Base-by-base conservation (phyloP, 2,329 filamentous ascomycete genomes). In the Alternaria tenuissima region DNA sequence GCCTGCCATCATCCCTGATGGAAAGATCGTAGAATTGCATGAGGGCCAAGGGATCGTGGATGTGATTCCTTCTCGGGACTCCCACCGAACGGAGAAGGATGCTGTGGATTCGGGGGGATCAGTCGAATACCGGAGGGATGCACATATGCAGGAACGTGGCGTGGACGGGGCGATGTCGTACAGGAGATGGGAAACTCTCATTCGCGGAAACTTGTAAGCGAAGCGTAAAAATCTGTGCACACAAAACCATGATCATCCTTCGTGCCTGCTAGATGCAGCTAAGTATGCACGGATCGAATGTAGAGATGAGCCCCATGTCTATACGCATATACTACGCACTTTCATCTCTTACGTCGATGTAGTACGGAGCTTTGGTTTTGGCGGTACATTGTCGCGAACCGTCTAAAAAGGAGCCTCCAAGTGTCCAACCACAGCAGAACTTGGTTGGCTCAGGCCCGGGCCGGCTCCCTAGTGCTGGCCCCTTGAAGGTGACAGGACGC, bases 111-210 rank as follows among this genome's bases (percentile, higher is more conserved):
- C 52, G 24, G 6, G 38, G 18, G 2, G 57, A 55, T 55, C 38
- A 55, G 51, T 46, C 43, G 43, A 42, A 32, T 16, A 34, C 42
- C 57, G 57, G 52, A 32, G 43, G 44, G 41, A n/a, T 55, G 28
- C 11, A 52, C 44, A 30, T 41, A 60, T 60, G 57, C 53, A 60
- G 53, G 53, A 56, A 60, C 52, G 32, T 60, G 52, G 57, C 28
- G 46, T 20, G 52, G 26, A 16, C 8, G 18, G 42, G 28, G 52
- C 41, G 39, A 59, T 56, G 57, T 46, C 39, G 39, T 56, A 52
- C 41, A 44, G 52, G 46, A 39, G 39, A 32, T 18, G 34, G 26
- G 20, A 24, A 28, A 55, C 24, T 57, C 36, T 42, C 38, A 57
- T 46, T 57, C 46, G 52, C 36, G 46, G 46, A 36, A 22, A 8